Base-by-base conservation (phyloP, 2,329 filamentous ascomycete genomes). In the Arthrobotrys megalospora region DNA sequence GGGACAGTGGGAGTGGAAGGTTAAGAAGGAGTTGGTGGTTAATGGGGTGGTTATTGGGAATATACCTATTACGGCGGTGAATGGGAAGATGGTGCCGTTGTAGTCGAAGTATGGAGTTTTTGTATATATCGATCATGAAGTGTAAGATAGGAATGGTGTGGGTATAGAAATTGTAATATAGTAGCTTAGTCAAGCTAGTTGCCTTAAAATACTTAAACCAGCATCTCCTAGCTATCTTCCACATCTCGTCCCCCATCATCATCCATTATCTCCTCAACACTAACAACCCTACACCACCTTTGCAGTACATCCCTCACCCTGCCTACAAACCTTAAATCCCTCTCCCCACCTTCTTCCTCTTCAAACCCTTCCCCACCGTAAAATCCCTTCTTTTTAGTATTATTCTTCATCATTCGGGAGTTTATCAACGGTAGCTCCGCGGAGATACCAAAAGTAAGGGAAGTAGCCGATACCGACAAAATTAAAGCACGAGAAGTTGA, bases 1-100 rank as follows among this genome's bases (percentile, higher is more conserved):
- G 60, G 73, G 73, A 8, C 10, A 48, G 19, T 78, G 75, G 75
- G 75, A 78, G n/a, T 78, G 75, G 75, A 66, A 69, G 62, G 62
- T 69, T 21, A 78, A 78, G 62, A 71, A 55, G 55, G 48, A 72
- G 24, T 55, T 78, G 52, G 63, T 72, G 36, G 55, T 78, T 21
- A 36, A 19, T 7, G 75, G 67, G 36, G 16, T 24, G 10, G 19
- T 68, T 12, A 68, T 78, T 24, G 67, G 67, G 7, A 28, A 71
- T 55, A 55, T 41, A 0, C 75, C 67, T 6, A 60, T 50, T 34
- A 63, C 52, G 14, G 43, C 21, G n/a, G 67, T 45, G 24, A 28
- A 47, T 28, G 53, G 75, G 7, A 47, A 67, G 50, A 32, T 34
- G 10, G 34, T 63, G n/a, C 32, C 41, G 19, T n/a, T 71, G 45